phyloP scores from a whole-genome alignment of 208 protist species.

The Trypanosoma grayi region DNA sequence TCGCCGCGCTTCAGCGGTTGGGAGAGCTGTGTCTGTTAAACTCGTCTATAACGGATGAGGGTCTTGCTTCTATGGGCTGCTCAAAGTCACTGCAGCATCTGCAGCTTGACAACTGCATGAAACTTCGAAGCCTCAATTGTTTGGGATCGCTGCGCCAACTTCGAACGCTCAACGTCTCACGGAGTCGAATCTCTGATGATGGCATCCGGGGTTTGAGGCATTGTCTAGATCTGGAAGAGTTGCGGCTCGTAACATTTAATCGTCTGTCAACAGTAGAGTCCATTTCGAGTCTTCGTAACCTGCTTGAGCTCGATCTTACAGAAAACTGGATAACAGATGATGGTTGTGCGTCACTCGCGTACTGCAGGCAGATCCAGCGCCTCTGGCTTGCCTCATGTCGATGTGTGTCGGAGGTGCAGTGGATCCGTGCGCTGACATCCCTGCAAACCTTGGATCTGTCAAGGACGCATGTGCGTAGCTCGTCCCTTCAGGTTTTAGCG shows the following conservation, averaged over 20 bases:
- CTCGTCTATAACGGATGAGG: conserved; percentile 55
- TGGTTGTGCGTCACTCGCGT: conserved; percentile 15
- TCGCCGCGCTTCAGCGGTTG: conserved; percentile 40
- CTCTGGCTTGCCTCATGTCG: conserved; percentile 31
- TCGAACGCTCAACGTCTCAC: conserved; percentile 39
- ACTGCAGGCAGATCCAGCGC: conserved; percentile 16
- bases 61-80: conserved; percentile 32
- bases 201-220: conserved; percentile 44
- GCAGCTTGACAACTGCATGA: conserved; percentile 68
- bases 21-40: conserved; percentile 45
- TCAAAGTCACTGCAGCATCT: conserved; percentile 48
- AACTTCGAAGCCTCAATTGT: conserved; percentile 53
- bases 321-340: conserved; percentile 48
- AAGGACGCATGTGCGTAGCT: conserved; percentile 35
- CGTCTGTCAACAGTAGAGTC: conserved; percentile 40
- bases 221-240: conserved; percentile 44
- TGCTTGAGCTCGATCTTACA: conserved; percentile 49
- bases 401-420: conserved; percentile 26
- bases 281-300: conserved; percentile 33
- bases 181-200: conserved; percentile 47
- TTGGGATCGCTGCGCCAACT: conserved; percentile 34
- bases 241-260: conserved; percentile 56
- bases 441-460: conserved; percentile 43
- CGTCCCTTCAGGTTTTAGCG: conserved; percentile 23
- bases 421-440: conserved; percentile 21